Evolutionary conservation across 2,329 filamentous ascomycete species (phyloP).

Genomic region (Chaetoscypha palmicola): DNA sequence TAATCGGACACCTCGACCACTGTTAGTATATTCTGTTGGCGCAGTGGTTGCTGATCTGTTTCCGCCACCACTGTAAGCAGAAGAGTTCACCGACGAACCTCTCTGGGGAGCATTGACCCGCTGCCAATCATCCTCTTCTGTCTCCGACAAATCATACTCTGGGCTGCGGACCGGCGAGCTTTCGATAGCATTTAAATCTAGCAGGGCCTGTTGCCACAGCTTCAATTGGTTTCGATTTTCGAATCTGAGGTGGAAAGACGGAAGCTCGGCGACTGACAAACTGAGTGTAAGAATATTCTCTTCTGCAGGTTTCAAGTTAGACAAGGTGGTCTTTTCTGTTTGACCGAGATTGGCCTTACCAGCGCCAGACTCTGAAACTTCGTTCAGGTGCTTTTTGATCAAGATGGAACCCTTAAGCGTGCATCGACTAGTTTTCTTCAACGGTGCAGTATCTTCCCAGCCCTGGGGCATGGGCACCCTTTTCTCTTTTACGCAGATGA

Average conservation of each 20-base stretch:
- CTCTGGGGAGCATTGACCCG: constrained; percentile 54
- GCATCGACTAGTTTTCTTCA: constrained; percentile 64
- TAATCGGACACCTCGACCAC: constrained; percentile 36
- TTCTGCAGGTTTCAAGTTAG: constrained; percentile 43
- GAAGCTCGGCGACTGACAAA: constrained; percentile 84
- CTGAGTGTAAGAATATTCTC: constrained; percentile 83
- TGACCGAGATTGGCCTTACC: constrained; percentile 32
- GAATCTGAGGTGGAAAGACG: constrained; percentile 90
- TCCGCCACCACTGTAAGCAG: constrained; percentile 72
- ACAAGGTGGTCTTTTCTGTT: constrained; percentile 30
- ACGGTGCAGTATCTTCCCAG: constrained; percentile 55
- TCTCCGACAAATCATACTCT: constrained; percentile 78
- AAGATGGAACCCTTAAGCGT: constrained; percentile 95
- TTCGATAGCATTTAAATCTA: constrained; percentile 73
- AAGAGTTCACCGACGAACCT: constrained; percentile 75
- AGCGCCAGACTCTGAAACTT: constrained; percentile 64
- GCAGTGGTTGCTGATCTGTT: constrained; percentile 79
- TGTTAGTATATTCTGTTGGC: constrained; percentile 83
- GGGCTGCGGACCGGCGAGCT: constrained; percentile 55
- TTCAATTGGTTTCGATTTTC: constrained; percentile 77
- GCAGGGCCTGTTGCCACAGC: constrained; percentile 79
- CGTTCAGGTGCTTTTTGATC: constrained; percentile 95
- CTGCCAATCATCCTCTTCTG: constrained; percentile 85
- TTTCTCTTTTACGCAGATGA: constrained; percentile 99
- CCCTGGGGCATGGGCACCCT: constrained; percentile 55